Percentiles rank a stretch among this genome's conserved stretches.
phyloP scores from a whole-genome alignment of 169 alveolate species.

The Amoebophrya sp. region DNA sequence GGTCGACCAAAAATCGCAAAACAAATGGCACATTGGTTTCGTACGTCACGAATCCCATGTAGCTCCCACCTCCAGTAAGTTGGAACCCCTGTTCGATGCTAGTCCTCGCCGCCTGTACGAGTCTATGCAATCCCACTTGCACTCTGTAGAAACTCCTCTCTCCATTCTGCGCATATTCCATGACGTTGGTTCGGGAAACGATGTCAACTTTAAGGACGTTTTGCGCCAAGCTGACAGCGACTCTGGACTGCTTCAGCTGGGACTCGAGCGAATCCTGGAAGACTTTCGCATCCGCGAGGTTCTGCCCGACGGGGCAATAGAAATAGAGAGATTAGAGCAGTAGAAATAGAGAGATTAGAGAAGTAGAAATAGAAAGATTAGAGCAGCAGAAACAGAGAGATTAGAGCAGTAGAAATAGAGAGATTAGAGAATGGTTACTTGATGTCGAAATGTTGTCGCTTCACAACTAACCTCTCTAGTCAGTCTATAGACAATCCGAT shows the following conservation, averaged over 20 bases:
- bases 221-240: not conserved
- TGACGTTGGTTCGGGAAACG: not conserved
- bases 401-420: conserved; percentile 22
- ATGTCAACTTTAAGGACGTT: not conserved
- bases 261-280: not conserved
- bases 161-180: not conserved
- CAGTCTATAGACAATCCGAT: no score
- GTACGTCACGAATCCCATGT: conserved; percentile 58
- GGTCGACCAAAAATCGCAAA: conserved; percentile 90
- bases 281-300: not conserved
- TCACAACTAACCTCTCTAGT: no score
- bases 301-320: conserved; percentile 42
- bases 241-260: not conserved
- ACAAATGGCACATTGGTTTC: conserved; percentile 94
- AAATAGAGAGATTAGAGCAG: conserved; percentile 42
- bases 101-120: conserved; percentile 38
- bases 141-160: not conserved
- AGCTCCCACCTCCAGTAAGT: not conserved
- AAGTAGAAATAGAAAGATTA: conserved; percentile 43
- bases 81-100: not conserved
- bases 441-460: no score
- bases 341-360: conserved; percentile 43
- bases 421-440: no score
- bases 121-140: not conserved
- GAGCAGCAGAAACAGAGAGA: conserved; percentile 46